phyloP scores from a whole-genome alignment of 805 yeast genomes.

The Ogataea kodamae region DNA sequence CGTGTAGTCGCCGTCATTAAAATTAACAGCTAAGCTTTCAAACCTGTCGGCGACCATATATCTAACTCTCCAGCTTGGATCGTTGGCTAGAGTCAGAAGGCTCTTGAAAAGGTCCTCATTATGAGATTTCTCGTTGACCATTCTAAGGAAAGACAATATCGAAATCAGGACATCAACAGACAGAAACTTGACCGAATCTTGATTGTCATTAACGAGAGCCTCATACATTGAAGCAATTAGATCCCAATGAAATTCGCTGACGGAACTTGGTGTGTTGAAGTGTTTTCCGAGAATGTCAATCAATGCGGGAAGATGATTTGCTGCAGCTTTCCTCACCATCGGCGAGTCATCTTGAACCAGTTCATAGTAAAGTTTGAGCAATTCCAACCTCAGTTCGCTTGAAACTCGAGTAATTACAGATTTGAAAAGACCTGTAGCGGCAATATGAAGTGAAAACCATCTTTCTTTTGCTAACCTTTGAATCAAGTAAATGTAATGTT shows the following conservation, averaged over 20 bases:
- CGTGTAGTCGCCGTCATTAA: constrained; percentile 54
- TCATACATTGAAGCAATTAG: constrained; percentile 79
- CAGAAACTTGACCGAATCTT: constrained; percentile 90
- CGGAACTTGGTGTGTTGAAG: constrained; percentile 37
- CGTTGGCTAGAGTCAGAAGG: constrained; percentile 70
- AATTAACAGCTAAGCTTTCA: constrained; percentile 63
- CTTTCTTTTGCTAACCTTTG: constrained; percentile 78
- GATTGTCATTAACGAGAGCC: constrained; percentile 74
- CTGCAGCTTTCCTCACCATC: constrained; percentile 96
- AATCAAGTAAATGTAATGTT: constrained; percentile 70
- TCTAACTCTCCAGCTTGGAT: constrained; percentile 97
- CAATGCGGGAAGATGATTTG: constrained; percentile 72
- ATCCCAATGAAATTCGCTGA: constrained; percentile 68
- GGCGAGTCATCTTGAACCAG: constrained; percentile 90
- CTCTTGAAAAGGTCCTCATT: constrained; percentile 60
- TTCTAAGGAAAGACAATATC: constrained; percentile 65
- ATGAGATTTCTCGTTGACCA: constrained; percentile 53
- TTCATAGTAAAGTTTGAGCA: constrained; percentile 64
- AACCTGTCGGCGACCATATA: constrained; percentile 97
- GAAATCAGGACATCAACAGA: constrained; percentile 85
- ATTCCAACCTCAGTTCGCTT: constrained; percentile 50
- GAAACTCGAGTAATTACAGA: constrained; percentile 60
- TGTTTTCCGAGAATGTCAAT: constrained; percentile 49
- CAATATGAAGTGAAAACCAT: constrained; percentile 92
- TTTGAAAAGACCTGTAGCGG: constrained; percentile 85